These are phyloP conservation scores for Talaromyces liani DNA, from an alignment of 495 filamentous ascomycete genomes.

Conservation along the genomic window DNA sequence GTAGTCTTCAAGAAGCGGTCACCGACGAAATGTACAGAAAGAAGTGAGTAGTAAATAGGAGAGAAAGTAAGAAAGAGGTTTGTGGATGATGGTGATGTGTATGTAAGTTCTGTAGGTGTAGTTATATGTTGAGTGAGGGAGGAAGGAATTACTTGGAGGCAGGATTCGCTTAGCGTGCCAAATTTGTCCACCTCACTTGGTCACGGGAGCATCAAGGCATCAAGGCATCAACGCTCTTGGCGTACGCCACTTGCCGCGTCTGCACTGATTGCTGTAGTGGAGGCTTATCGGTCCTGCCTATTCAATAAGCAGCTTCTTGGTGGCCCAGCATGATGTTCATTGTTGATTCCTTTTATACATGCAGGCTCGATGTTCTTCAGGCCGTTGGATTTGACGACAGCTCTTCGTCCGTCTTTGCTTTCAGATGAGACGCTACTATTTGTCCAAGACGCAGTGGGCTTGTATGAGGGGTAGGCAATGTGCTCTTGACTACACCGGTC, in stretches of 20 bases:
- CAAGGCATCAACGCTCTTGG: constrained; percentile 3
- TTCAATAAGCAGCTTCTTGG: neutral
- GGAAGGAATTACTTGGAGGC: neutral
- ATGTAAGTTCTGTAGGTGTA: neutral
- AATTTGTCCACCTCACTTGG: neutral
- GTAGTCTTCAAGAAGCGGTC: neutral
- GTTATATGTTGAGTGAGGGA: neutral
- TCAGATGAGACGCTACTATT: constrained; percentile 89
- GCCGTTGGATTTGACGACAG: constrained; percentile 88
- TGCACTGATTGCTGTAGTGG: neutral
- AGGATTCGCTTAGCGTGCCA: constrained; percentile 7
- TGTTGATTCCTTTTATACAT: neutral
- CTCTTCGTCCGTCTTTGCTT: constrained; percentile 80
- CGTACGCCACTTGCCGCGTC: constrained; percentile 1
- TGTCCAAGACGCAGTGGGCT: constrained; percentile 91
- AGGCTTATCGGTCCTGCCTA: neutral
- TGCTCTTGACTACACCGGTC: neutral
- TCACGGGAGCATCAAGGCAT: neutral
- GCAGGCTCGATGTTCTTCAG: constrained; percentile 84
- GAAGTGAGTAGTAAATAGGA: neutral
- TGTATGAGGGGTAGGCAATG: constrained; percentile 85
- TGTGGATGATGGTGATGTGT: neutral
- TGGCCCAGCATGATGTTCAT: constrained; percentile 8
- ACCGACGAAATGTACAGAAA: neutral
- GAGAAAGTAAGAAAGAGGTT: neutral